Evolutionary conservation across 768 basidiomycete species (phyloP).

Genomic region (Auriscalpium microsporum): DNA sequence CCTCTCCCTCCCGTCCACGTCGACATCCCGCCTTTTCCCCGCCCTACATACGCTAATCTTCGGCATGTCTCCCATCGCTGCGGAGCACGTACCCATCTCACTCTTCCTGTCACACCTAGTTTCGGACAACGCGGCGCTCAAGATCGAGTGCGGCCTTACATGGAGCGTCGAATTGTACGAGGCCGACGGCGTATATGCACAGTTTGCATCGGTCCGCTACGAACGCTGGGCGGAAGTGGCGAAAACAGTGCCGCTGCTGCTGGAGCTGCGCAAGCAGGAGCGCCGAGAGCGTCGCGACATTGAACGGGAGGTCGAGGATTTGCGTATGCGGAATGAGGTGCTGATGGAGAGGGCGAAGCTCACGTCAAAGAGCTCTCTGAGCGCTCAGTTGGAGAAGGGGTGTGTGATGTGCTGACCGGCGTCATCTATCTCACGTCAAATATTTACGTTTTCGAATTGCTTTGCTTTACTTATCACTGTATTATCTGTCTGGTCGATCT

Average conservation of each 20-base stretch:
- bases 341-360: conserved; percentile 5
- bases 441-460: no score
- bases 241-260: conserved; percentile 10
- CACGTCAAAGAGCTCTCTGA: background rate
- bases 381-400: background rate
- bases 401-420: conserved; percentile 4
- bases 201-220: background rate
- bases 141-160: conserved; percentile 4
- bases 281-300: conserved; percentile 7
- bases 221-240: conserved; percentile 7
- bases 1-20: background rate
- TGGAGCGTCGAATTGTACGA: conserved; percentile 5
- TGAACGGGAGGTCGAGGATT: conserved; percentile 14
- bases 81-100: conserved; percentile 9
- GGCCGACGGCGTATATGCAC: background rate
- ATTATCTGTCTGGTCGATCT: no score
- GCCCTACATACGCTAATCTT: conserved; percentile 5
- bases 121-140: conserved; percentile 3
- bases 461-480: no score
- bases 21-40: background rate
- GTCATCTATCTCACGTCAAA: no score
- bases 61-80: conserved; percentile 11
- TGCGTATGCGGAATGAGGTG: conserved; percentile 15
- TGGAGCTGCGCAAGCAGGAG: conserved; percentile 12
- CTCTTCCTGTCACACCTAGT: conserved; percentile 13